Conservation (phyloP, 441 rosid species). For the Adansonia rubrostipa region DNA sequence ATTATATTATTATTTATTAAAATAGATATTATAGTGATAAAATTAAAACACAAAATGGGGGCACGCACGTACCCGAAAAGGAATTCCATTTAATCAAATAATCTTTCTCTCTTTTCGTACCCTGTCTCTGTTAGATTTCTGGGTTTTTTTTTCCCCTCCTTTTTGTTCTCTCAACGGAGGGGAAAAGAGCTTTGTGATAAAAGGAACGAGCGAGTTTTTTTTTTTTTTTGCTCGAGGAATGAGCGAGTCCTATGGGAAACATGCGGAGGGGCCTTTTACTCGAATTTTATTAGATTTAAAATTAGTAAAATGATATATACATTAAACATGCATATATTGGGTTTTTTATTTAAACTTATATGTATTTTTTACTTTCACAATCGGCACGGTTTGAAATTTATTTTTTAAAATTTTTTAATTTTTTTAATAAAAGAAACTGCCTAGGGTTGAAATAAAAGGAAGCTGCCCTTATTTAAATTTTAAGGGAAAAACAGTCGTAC, state of each 20-base stretch:
- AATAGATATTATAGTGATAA: neutral
- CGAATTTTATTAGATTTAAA: neutral
- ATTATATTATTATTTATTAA: neutral
- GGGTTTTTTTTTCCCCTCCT: neutral
- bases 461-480: too few species aligned
- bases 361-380: too few species aligned
- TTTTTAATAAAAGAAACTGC: too few species aligned
- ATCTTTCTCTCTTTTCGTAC: neutral
- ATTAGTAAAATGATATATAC: too few species aligned
- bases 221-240: too few species aligned
- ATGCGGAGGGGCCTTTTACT: neutral
- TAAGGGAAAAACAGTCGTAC: too few species aligned
- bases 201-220: neutral
- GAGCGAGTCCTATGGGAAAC: neutral
- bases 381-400: too few species aligned
- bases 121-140: neutral
- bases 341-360: too few species aligned
- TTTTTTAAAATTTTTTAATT: too few species aligned
- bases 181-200: slow-evolving; percentile 6
- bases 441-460: too few species aligned
- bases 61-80: neutral
- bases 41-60: neutral
- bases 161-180: neutral
- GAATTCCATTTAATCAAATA: neutral
- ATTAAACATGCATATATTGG: too few species aligned